Evolutionary conservation across 2,329 filamentous ascomycete species (phyloP).

Genomic region (Fusarium stilboides): DNA sequence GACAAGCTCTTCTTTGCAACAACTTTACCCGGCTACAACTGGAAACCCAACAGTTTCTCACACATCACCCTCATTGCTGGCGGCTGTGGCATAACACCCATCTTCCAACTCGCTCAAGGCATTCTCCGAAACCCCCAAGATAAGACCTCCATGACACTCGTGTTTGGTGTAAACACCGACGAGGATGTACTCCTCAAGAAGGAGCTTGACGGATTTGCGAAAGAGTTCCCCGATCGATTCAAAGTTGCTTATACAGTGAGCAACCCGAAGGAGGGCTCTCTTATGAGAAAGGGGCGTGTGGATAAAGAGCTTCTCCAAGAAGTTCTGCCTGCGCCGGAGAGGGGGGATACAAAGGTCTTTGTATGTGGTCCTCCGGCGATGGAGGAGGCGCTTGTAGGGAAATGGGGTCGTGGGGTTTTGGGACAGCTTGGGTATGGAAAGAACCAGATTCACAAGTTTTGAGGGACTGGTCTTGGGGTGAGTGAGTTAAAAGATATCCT

Average conservation of each 20-base stretch:
- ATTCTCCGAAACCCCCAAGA: conserved; percentile 75
- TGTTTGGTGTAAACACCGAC: conserved; percentile 77
- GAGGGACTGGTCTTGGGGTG: fast-evolving
- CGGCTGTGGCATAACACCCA: conserved; percentile 80
- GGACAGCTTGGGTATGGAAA: conserved; percentile 70
- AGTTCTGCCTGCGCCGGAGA: conserved; percentile 55
- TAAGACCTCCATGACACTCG: conserved; percentile 72
- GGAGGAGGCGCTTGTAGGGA: conserved; percentile 70
- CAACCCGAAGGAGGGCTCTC: conserved; percentile 59
- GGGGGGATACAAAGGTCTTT: conserved; percentile 70
- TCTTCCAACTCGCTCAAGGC: conserved; percentile 74
- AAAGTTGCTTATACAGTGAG: conserved; percentile 71
- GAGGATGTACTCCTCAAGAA: conserved; percentile 70
- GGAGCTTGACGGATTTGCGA: conserved; percentile 70
- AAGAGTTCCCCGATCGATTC: conserved; percentile 69
- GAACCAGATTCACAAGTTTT: conserved; percentile 73
- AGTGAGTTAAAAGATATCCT: neutral
- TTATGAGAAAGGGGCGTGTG: conserved; percentile 69
- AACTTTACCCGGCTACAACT: conserved; percentile 68
- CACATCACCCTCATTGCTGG: conserved; percentile 78
- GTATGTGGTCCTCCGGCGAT: conserved; percentile 79
- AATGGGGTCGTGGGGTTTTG: conserved; percentile 65
- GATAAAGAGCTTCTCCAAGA: conserved; percentile 69
- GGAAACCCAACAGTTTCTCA: conserved; percentile 64
- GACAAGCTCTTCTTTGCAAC: conserved; percentile 72